Evolutionary conservation across 202 grass and related monocot genomes (phyloP), one percentile per base, ranked within the genome.

Genomic region (Miscanthus sacchariflorus): DNA sequence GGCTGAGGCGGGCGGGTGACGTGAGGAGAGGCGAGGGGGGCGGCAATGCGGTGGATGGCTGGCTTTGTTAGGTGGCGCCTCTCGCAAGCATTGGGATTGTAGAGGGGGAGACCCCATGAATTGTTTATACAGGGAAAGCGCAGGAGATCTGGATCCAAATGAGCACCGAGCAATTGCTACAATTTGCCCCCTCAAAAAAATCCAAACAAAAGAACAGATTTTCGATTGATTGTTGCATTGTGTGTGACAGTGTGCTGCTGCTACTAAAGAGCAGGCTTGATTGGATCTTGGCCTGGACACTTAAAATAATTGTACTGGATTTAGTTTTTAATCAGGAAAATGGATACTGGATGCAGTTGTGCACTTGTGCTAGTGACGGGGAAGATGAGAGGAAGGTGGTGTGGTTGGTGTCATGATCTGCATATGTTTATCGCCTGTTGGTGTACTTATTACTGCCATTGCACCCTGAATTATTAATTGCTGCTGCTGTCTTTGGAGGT

Each of bases 141-240:
- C 87, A 79, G 25, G 88, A 95, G 97, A 97, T 95, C 94, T 99
- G 91, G 94, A 97, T 96, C 97, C 86, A 91, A 93, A 93, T 81
- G 90, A 85, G 42, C 77, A 71, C 54, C 76, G 70, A 83, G 73
- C 48, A 75, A 78, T 84, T 48, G 50, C 81, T 54, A 3, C 74
- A 76, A 73, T 84, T 81, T 38, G 40, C 69, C 65, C 4, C 65
- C 1, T 0, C 27, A 67, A 88, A 84, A 74, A 42, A 25, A 78
- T 35, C 36, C 6, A 52, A 77, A 79, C 58, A 75, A 39, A 63
- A 84, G 39, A 72, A 63, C 38, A 43, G 28, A 81, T 86, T 89
- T 89, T 21, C 12, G 75, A 78, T 38, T 86, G 79, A 88, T 59
- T 15, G 33, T 36, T 64, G 68, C 48, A 24, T 42, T 77, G 72